Evolutionary conservation across 73 alveolate genomes (phyloP), one percentile per base, ranked within the genome.

Genomic region (Tetrahymena malaccensis): DNA sequence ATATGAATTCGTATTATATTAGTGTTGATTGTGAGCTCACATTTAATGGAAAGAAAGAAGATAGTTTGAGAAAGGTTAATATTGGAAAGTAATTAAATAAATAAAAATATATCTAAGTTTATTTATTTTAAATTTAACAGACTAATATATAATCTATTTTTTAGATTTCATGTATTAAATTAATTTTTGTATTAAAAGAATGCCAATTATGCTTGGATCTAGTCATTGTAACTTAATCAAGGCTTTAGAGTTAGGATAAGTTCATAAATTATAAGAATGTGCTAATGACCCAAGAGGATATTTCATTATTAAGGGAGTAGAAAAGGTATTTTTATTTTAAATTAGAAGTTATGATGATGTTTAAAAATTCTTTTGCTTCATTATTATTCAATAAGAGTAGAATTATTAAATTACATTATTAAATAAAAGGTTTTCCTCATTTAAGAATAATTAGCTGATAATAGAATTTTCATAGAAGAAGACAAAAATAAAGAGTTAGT

Each of bases 241-340:
- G 8, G 98, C 98, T 95, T 93, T 96, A 22, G 97, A 94, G 93
- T 95, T 96, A 55, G 99, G 89, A 11, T 70, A 98, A 94, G 96
- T 99, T 84, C 97, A 97, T 37, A 96, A 97, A 21, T 94, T 97
- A 93, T 95, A 96, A 57, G 99, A 99, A 96, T 99, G 99, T 83
- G 99, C 99, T 31, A 98, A 98, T 95, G 99, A 99, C 94, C 99
- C 99, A 25, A 97, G 99, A 94, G 99, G 99, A 21, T 99, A 99
- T 96, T 99, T 99, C 98, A 98, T 99, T 35, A 98, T 99, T 27
- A 98, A 97, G 95, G 99, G 99, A 33, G 99, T 97, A 40, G 99
- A 99, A 97, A 98, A 99, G 94, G 99, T 98, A 21, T 95, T 97
- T 50, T 50, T 50, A 13, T 1, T 13, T 56, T 56, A 22, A 56